Evolutionary conservation across 2,329 filamentous ascomycete genomes (phyloP).

Genomic region (Xylariaceae sp.): DNA sequence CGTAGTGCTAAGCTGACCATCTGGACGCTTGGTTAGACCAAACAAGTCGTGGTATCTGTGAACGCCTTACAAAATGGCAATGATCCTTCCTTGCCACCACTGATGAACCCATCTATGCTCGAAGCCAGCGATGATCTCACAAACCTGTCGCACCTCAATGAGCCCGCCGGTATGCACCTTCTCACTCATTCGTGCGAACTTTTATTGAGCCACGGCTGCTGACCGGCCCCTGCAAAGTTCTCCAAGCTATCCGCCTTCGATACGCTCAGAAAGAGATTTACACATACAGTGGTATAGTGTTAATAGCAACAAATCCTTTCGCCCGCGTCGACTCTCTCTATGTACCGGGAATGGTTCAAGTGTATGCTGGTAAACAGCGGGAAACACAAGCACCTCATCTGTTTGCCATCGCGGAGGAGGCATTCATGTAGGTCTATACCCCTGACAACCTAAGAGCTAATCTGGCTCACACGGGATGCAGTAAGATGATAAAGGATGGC

Average conservation of each 20-base stretch:
- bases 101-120: conserved; percentile 98
- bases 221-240: conserved; percentile 52
- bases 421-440: conserved; percentile 68
- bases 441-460: background rate
- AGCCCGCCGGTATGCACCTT: conserved; percentile 71
- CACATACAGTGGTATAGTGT: conserved; percentile 97
- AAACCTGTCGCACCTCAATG: conserved; percentile 95
- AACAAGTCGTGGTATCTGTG: conserved; percentile 71
- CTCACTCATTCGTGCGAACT: conserved; percentile 4
- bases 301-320: conserved; percentile 98
- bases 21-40: conserved; percentile 52
- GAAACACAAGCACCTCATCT: conserved; percentile 95
- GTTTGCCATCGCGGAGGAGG: conserved; percentile 98
- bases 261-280: conserved; percentile 99
- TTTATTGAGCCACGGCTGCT: conserved; percentile 20
- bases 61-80: conserved; percentile 73
- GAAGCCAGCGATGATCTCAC: conserved; percentile 98
- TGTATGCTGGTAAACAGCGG: conserved; percentile 94
- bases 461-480: conserved; percentile 43
- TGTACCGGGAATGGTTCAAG: conserved; percentile 98
- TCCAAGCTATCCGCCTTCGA: conserved; percentile 95
- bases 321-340: conserved; percentile 96
- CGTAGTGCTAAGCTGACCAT: conserved; percentile 15
- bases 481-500: conserved; percentile 92
- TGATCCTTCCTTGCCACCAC: conserved; percentile 74